Percentiles rank a stretch among this genome's conserved stretches.
phyloP scores from a whole-genome alignment of 2,329 filamentous ascomycete species.

The Sclerotinia borealis region DNA sequence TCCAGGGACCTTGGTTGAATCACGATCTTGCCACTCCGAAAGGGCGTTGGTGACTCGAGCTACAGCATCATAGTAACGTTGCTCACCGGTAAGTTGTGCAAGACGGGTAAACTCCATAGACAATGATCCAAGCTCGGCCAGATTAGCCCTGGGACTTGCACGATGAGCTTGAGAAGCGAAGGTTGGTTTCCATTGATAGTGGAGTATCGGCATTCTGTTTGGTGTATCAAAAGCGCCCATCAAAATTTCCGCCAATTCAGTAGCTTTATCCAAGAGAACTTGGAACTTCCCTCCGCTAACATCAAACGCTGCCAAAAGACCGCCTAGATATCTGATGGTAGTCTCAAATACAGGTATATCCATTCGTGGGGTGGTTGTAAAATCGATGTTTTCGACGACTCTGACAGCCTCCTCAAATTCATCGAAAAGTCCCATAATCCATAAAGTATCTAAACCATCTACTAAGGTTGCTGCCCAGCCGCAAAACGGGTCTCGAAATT shows the following conservation, averaged over 20 bases:
- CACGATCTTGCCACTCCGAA: constrained; percentile 63
- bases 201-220: constrained; percentile 83
- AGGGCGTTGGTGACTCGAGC: constrained; percentile 79
- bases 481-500: constrained; percentile 74
- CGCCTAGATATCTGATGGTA: constrained; percentile 84
- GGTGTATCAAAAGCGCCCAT: constrained; percentile 78
- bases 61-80: constrained; percentile 85
- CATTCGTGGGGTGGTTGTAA: constrained; percentile 60
- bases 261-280: constrained; percentile 63
- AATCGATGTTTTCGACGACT: constrained; percentile 69
- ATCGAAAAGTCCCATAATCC: constrained; percentile 74
- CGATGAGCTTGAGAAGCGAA: constrained; percentile 57
- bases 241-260: constrained; percentile 64
- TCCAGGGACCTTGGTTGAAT: constrained; percentile 60
- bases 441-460: constrained; percentile 75
- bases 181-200: constrained; percentile 69
- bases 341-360: constrained; percentile 92
- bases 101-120: constrained; percentile 85
- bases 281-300: constrained; percentile 65
- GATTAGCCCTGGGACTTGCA: constrained; percentile 49
- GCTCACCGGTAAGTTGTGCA: constrained; percentile 73
- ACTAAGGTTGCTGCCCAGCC: constrained; percentile 87
- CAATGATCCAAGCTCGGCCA: constrained; percentile 59
- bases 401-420: constrained; percentile 76
- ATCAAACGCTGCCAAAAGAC: constrained; percentile 80